Conservation (phyloP, 306 rosid species). For the Canavalia gladiata region DNA sequence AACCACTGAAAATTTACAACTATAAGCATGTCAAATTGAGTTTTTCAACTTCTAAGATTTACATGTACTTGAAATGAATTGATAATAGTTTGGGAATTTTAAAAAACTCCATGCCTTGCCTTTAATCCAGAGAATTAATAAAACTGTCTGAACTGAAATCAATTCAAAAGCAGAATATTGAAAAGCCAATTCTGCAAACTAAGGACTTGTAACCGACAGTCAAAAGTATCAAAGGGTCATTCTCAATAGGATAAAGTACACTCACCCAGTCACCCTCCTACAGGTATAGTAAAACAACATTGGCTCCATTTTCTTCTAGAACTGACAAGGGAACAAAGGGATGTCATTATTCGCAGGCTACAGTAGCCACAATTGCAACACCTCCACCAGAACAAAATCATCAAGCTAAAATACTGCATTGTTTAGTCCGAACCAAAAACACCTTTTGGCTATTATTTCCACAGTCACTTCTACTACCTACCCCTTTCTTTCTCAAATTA, state of each 20-base stretch:
- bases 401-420: not conserved
- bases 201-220: not conserved
- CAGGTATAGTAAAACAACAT: constrained; percentile 12
- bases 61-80: not conserved
- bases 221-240: not conserved
- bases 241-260: constrained; percentile 2
- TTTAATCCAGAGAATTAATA: constrained; percentile 31
- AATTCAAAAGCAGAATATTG: constrained; percentile 13
- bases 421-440: constrained; percentile 22
- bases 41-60: not conserved
- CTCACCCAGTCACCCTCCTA: not conserved
- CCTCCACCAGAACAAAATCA: constrained; percentile 17
- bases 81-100: not conserved
- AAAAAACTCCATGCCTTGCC: constrained; percentile 8
- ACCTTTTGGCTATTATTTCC: constrained; percentile 1
- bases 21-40: not conserved
- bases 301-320: not conserved
- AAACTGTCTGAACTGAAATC: not conserved
- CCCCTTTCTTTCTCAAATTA: not conserved
- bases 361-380: constrained; percentile 1
- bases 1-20: not conserved
- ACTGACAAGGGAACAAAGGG: not conserved
- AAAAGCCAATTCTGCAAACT: constrained; percentile 1
- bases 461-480: not conserved
- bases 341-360: not conserved